Conservation (phyloP, 208 protist species). For the Leishmania aethiopica region DNA sequence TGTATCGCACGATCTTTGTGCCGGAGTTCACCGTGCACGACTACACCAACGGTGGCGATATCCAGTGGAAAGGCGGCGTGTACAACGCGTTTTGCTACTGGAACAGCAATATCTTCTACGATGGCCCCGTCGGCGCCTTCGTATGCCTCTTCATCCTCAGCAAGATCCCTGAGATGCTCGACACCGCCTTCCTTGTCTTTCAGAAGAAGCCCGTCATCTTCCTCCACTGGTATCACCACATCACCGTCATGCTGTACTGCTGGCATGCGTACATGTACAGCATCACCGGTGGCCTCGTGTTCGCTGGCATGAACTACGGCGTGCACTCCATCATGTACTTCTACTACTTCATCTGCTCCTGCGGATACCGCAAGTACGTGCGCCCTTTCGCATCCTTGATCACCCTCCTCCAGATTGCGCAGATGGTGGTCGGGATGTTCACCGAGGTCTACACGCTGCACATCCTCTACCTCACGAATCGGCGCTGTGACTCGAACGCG, state of each 20-base stretch:
- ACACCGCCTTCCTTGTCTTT: conserved; percentile 87
- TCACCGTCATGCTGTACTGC: conserved; percentile 91
- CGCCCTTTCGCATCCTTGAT: conserved; percentile 84
- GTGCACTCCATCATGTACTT: conserved; percentile 96
- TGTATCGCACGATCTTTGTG: conserved; percentile 42
- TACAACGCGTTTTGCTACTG: conserved; percentile 66
- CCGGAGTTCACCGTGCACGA: conserved; percentile 31
- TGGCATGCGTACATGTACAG: conserved; percentile 76
- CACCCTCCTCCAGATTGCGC: conserved; percentile 86
- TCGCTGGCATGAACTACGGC: conserved; percentile 91
- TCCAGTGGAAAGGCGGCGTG: conserved; percentile 40
- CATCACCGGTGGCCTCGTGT: conserved; percentile 73
- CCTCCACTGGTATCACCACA: conserved; percentile 94
- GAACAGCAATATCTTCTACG: conserved; percentile 50
- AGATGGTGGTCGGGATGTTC: conserved; percentile 92
- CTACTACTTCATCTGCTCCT: conserved; percentile 91
- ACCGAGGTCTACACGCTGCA: conserved; percentile 66
- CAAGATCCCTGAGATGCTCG: conserved; percentile 89
- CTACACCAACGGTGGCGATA: conserved; percentile 19
- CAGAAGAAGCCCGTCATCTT: conserved; percentile 86
- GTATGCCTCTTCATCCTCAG: conserved; percentile 72
- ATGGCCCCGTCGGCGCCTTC: conserved; percentile 66
- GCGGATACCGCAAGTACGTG: conserved; percentile 53
- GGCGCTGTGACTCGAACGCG: conserved; percentile 36
- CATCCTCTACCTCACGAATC: conserved; percentile 33